Conservation (phyloP, 192 early-diverging fungal genomes). For the Coemansia sp. region DNA sequence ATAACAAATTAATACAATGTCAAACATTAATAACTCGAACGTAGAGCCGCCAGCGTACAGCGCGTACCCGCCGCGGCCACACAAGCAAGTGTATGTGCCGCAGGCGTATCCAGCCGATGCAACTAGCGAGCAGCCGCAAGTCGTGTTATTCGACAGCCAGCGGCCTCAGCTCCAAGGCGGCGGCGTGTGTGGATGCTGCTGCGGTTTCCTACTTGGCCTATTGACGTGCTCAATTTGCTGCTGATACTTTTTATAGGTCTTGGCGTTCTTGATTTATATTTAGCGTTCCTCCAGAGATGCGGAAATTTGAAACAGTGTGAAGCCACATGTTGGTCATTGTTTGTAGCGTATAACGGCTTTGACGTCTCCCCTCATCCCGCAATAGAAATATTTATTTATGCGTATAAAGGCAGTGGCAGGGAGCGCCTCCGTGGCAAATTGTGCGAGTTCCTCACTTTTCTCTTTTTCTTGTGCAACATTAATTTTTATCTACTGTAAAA, state of each 20-base stretch:
- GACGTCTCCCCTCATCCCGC: not conserved
- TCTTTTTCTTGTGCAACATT: not conserved
- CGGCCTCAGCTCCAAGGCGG: slow-evolving; percentile 4
- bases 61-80: no score
- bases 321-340: not conserved
- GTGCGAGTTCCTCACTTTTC: not conserved
- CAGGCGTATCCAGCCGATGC: not conserved
- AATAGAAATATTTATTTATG: not conserved
- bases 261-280: not conserved
- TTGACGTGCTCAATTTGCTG: not conserved
- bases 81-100: not conserved
- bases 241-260: not conserved
- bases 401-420: not conserved
- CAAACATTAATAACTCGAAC: no score
- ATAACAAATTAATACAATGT: no score
- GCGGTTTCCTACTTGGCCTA: not conserved
- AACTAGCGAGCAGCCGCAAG: not conserved
- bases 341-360: not conserved
- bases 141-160: slow-evolving; percentile 2
- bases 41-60: no score
- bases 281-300: not conserved
- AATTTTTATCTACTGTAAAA: not conserved
- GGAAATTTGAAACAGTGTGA: not conserved
- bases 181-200: not conserved
- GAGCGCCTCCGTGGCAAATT: not conserved